A percentile compares a stretch with the other conserved stretches of the same genome.
phyloP scores from a whole-genome alignment of 148 eudicot genomes.

The Chenopodium quinoa region DNA sequence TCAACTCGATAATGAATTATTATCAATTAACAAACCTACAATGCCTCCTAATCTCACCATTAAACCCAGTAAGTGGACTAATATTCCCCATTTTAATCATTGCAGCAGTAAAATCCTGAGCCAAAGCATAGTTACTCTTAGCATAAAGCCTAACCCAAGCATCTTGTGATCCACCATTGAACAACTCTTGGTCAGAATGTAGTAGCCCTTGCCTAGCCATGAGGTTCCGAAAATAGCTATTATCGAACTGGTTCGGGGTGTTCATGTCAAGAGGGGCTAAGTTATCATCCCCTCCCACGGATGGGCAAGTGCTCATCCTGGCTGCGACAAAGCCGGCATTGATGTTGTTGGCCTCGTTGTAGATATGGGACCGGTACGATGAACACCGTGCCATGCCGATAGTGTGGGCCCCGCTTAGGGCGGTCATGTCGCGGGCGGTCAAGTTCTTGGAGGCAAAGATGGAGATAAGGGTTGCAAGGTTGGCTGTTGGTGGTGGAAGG shows the following conservation, averaged over 20 bases:
- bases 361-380: conserved; percentile 37
- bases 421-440: conserved; percentile 42
- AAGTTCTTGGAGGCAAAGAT: conserved; percentile 41
- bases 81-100: conserved; percentile 47
- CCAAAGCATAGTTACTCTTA: conserved; percentile 30
- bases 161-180: conserved; percentile 39
- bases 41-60: conserved; percentile 52
- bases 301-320: conserved; percentile 35
- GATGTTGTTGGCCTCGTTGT: conserved; percentile 41
- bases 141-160: conserved; percentile 39
- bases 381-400: conserved; percentile 45
- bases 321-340: conserved; percentile 24
- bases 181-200: conserved; percentile 55
- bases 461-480: conserved; percentile 37
- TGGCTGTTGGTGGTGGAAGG: conserved; percentile 42
- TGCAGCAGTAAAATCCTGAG: conserved; percentile 39
- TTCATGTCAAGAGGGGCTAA: conserved; percentile 40
- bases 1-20: not conserved
- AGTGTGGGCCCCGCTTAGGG: conserved; percentile 57
- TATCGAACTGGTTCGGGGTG: conserved; percentile 38
- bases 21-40: conserved; percentile 44
- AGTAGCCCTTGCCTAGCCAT: conserved; percentile 42
- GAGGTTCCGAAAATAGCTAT: conserved; percentile 36
- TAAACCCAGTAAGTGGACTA: conserved; percentile 46
- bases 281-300: conserved; percentile 35